Base-by-base conservation (phyloP, 129 eudicot genomes). In the Deinandra increscens region DNA sequence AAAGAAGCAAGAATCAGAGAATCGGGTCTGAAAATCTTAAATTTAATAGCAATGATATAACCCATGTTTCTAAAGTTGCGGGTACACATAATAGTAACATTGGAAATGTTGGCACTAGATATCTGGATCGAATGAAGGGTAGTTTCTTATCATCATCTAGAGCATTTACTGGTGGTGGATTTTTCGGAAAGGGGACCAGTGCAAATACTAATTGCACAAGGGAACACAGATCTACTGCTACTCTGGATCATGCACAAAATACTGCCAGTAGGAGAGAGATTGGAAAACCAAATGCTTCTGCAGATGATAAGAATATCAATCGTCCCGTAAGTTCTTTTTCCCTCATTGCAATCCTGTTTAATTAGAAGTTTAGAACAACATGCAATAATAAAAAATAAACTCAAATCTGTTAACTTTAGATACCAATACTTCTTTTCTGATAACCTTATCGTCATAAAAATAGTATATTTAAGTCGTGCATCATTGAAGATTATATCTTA, bases 71-170 rank as follows among this genome's bases (percentile, higher is more conserved):
- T 62, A 86, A 82, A 82, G 77, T 75, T 74, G 68, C 51, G 15
- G 29, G 70, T 48, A 41, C 79, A 11, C 69, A 79, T 70, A 85
- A 39, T 82, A 68, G 71, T 56, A 82, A 50, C 73, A 79, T 75
- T 33, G 96, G 85, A 62, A 79, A 75, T 79, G 94, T 80, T 55
- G 96, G 98, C 53, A 53, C 87, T 14, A 81, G 94, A 71, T 91
- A 91, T 78, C 64, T 91, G 43, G 98, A 91, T 79, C 85, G 96
- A 17, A 85, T 88, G 87, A 86, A 72, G 82, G 98, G 98, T 31
- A 91, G 85, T 31, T 41, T 88, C 31, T 74, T 88, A 33, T 84
- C 97, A 17, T 91, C 97, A 58, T 91, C 97, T 61, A 76, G 91
- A 81, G 91, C 96, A 45, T 79, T 88, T 66, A 74, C 94, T 65